phyloP scores from a whole-genome alignment of 2,329 filamentous ascomycete genomes.

The Scleromitrula shiraiana region DNA sequence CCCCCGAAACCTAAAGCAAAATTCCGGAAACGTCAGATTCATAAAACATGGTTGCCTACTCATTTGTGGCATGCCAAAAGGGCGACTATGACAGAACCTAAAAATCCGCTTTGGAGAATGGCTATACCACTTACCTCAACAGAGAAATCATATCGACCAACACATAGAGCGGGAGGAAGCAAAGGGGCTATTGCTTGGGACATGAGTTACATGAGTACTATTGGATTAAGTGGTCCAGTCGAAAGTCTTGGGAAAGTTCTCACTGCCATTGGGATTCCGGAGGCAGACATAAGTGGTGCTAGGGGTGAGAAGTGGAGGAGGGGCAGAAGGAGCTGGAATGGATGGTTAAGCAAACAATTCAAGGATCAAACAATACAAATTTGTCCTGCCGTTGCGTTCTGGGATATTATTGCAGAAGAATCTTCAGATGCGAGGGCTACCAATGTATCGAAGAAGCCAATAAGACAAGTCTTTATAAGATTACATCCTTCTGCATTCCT shows the following conservation, averaged over 20 bases:
- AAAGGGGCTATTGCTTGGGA: slow-evolving; percentile 84
- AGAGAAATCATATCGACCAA: slow-evolving; percentile 81
- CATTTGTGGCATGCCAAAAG: slow-evolving; percentile 92
- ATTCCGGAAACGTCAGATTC: slow-evolving; percentile 75
- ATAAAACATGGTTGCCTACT: slow-evolving; percentile 92
- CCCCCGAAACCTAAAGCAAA: slow-evolving; percentile 53
- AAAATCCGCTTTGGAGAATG: slow-evolving; percentile 81
- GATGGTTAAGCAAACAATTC: slow-evolving; percentile 50
- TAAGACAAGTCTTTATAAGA: slow-evolving; percentile 54
- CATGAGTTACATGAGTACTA: slow-evolving; percentile 86
- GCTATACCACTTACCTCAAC: slow-evolving; percentile 77
- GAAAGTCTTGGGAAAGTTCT: slow-evolving; percentile 59
- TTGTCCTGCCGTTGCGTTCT: slow-evolving; percentile 66
- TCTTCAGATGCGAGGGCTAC: slow-evolving; percentile 15
- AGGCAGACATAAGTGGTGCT: slow-evolving; percentile 52
- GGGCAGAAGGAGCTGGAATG: slow-evolving; percentile 49
- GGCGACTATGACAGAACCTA: slow-evolving; percentile 76
- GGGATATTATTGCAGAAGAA: slow-evolving; percentile 42
- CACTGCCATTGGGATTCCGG: slow-evolving; percentile 53
- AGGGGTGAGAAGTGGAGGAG: slow-evolving; percentile 64
- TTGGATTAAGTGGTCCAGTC: slow-evolving; percentile 63
- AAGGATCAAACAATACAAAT: slow-evolving; percentile 50
- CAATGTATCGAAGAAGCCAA: slow-evolving; percentile 31
- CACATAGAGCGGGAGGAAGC: slow-evolving; percentile 68
- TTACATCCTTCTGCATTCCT: slow-evolving; percentile 76